phyloP scores from a whole-genome alignment of 306 rosid species.

The Begonia fuchsioides region DNA sequence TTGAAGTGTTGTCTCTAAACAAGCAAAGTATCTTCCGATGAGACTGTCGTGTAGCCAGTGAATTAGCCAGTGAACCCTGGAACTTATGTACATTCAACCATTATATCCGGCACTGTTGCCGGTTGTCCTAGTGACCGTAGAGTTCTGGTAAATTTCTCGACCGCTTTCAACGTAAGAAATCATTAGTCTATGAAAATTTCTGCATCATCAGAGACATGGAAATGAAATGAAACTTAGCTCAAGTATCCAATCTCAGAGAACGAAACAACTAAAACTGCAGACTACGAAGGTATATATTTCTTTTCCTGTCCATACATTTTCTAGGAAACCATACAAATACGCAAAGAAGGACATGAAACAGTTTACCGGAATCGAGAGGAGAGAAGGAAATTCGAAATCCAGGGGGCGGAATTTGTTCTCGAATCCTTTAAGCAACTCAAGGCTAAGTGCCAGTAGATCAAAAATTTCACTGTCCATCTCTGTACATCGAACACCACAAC shows the following conservation, averaged over 20 bases:
- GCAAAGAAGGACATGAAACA: background rate
- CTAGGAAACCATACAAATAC: background rate
- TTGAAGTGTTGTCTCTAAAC: constrained; percentile 12
- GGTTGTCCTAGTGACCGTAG: background rate
- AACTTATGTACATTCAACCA: background rate
- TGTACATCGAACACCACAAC: too few relatives aligned
- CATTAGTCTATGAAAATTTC: background rate
- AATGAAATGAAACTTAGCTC: too few relatives aligned
- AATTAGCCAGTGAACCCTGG: background rate
- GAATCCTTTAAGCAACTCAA: too few relatives aligned
- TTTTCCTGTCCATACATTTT: background rate
- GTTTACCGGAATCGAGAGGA: background rate
- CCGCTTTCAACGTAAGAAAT: background rate
- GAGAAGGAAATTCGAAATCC: background rate
- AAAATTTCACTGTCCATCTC: too few relatives aligned
- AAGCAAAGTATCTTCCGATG: constrained; percentile 2
- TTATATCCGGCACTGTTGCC: background rate
- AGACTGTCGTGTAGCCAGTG: background rate
- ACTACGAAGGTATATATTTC: too few relatives aligned
- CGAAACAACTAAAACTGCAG: too few relatives aligned
- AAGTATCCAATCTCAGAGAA: too few relatives aligned
- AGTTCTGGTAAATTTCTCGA: background rate
- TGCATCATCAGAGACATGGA: too few relatives aligned
- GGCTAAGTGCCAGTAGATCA: too few relatives aligned
- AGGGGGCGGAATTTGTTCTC: background rate